phyloP scores from a whole-genome alignment of 495 filamentous ascomycete genomes.

The Penicillium pancosmium region DNA sequence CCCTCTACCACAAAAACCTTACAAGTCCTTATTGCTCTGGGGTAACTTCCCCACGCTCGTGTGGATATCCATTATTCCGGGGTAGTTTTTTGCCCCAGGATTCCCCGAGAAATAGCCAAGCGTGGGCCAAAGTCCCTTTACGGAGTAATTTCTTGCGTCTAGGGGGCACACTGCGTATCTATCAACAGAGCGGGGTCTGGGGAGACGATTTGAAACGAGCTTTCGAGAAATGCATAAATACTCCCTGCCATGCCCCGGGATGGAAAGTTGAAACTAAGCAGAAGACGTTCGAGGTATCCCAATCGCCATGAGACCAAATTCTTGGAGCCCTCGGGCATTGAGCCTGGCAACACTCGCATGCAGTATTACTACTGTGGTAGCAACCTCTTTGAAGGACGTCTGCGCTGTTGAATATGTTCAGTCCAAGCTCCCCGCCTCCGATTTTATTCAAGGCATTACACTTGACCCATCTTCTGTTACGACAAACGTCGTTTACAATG shows the following conservation, averaged over 20 bases:
- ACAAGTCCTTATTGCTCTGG: background rate
- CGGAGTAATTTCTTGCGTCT: background rate
- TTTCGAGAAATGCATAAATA: background rate
- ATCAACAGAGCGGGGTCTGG: background rate
- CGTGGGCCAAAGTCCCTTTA: background rate
- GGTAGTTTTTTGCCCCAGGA: background rate
- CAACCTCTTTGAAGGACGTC: constrained; percentile 27
- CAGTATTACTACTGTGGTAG: background rate
- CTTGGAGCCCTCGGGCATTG: background rate
- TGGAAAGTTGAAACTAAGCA: background rate
- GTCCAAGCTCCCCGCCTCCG: constrained; percentile 27
- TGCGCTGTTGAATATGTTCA: constrained; percentile 34
- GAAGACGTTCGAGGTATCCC: background rate
- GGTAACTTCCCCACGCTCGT: constrained; percentile 6
- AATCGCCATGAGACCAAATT: constrained; percentile 3
- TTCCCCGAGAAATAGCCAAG: background rate
- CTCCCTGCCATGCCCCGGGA: background rate
- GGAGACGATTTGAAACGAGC: background rate
- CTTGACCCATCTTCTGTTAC: constrained; percentile 27
- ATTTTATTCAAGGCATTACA: constrained; percentile 34
- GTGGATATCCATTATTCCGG: constrained; percentile 12
- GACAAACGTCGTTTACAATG: constrained; percentile 13
- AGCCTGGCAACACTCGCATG: constrained; percentile 6
- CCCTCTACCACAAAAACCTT: background rate
- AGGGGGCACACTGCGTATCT: background rate